phyloP scores from a whole-genome alignment of 2,329 filamentous ascomycete genomes.

The Fusarium siculi region DNA sequence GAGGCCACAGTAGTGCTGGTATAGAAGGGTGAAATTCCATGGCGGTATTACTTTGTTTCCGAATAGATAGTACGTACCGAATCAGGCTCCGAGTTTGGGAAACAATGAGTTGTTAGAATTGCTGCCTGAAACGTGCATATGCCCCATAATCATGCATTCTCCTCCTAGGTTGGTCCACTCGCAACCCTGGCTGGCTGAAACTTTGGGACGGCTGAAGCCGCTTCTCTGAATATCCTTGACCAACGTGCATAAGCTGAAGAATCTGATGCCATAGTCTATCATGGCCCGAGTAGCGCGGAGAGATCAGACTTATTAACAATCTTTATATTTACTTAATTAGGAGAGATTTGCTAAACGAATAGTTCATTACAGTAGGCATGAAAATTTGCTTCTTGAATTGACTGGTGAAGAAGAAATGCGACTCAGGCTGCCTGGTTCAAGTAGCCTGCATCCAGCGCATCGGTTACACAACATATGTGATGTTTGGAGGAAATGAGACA shows the following conservation, averaged over 20 bases:
- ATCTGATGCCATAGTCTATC: neutral
- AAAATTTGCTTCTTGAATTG: accelerated
- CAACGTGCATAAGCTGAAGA: neutral
- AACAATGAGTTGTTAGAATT: too few species aligned
- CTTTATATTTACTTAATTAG: accelerated
- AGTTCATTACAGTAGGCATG: neutral
- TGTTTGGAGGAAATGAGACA: neutral
- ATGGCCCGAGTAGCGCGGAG: accelerated
- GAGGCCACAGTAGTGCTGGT: neutral
- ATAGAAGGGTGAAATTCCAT: neutral
- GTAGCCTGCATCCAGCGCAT: neutral
- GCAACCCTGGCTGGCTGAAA: neutral
- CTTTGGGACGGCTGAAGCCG: neutral
- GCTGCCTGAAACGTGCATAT: neutral
- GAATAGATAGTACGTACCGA: neutral
- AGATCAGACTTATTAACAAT: accelerated
- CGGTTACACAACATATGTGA: neutral
- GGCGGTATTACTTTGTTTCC: accelerated
- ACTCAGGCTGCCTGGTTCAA: too few species aligned
- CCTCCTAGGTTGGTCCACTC: neutral
- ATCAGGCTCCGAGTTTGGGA: neutral
- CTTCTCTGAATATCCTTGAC: neutral
- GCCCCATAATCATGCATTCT: neutral
- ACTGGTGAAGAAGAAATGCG: neutral
- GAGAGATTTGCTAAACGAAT: accelerated